Evolutionary conservation across 1,284 basidiomycete species (phyloP), one percentile per base, ranked within the genome.

Genomic region (Malassezia dermatis): DNA sequence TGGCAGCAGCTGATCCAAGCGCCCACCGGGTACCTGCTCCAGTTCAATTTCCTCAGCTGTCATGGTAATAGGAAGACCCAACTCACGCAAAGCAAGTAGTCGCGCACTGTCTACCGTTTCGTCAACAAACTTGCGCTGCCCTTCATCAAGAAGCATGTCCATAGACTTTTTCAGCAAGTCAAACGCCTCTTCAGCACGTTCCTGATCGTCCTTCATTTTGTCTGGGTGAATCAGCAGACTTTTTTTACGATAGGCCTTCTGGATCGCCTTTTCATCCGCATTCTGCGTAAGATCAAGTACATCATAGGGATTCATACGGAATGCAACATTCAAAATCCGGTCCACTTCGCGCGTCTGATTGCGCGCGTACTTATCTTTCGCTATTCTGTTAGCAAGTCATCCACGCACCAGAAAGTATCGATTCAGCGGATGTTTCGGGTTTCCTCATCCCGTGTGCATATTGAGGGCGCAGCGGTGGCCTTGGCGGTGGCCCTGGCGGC

Each of bases 271-370:
- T 41, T 79, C 79, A 27, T 78, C 76, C 4, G 77, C 76, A 43
- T 75, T 69, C 4, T 76, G 69, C 17, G 78, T 75, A 15, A 80
- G 71, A 55, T 80, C 79, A 37, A 81, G 77, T 26, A 81, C 76
- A 53, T 80, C 80, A 69, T 80, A 81, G 7, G 80, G 79, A 59
- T 81, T 81, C 48, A 80, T 66, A 56, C 79, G 79, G 76, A 81
- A 81, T 0, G 79, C 76, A 7, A 26, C 32, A 30, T 66, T 70
- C 39, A 81, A 68, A 23, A 81, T 73, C 19, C 80, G 74, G 49
- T 78, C 74, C 31, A 80, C 78, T 76, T 81, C 71, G 17, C 80
- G 68, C 53, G 70, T 68, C 51, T 73, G 71, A 6, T 63, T 57
- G 11, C 67, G 61, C 10, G 60, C 52, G 10, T 61, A 62, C 37